Evolutionary conservation across 768 basidiomycete species (phyloP).

Genomic region (Clitopilus passeckerianus): DNA sequence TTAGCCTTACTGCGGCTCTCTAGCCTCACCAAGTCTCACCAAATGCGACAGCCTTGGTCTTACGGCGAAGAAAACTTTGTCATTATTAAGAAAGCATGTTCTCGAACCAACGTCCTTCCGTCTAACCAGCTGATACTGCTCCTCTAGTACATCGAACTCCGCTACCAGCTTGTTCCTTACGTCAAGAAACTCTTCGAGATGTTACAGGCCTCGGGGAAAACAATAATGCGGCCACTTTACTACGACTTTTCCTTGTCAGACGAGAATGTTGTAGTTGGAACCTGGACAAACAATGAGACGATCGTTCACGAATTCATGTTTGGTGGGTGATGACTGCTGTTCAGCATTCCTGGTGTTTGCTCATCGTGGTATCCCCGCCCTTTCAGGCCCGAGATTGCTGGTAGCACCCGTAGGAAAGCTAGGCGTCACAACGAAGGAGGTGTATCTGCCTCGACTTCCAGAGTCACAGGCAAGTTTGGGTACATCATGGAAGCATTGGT

Average conservation of each 20-base stretch:
- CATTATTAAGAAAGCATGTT: conserved; percentile 25
- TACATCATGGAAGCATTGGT: conserved; percentile 25
- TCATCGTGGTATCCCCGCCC: background rate
- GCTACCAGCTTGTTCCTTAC: conserved; percentile 29
- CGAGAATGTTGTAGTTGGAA: conserved; percentile 19
- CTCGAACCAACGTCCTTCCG: background rate
- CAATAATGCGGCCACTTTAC: conserved; percentile 26
- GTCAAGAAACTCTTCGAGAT: conserved; percentile 23
- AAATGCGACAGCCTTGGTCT: conserved; percentile 25
- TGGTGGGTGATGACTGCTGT: conserved; percentile 12
- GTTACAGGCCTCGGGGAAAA: conserved; percentile 24
- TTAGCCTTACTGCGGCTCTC: conserved; percentile 1
- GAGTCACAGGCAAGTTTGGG: conserved; percentile 9
- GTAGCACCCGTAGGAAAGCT: conserved; percentile 26
- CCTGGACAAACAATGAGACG: conserved; percentile 19
- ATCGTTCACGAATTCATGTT: conserved; percentile 30
- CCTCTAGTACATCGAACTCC: conserved; percentile 28
- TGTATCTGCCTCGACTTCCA: conserved; percentile 21
- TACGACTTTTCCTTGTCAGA: conserved; percentile 27
- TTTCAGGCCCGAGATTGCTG: conserved; percentile 23
- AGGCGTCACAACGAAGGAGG: conserved; percentile 20
- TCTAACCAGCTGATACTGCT: background rate
- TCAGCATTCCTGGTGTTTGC: background rate
- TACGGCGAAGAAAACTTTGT: conserved; percentile 29
- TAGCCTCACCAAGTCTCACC: background rate